phyloP scores from a whole-genome alignment of 164 flowering plant genomes.

The Warburgia ugandensis region DNA sequence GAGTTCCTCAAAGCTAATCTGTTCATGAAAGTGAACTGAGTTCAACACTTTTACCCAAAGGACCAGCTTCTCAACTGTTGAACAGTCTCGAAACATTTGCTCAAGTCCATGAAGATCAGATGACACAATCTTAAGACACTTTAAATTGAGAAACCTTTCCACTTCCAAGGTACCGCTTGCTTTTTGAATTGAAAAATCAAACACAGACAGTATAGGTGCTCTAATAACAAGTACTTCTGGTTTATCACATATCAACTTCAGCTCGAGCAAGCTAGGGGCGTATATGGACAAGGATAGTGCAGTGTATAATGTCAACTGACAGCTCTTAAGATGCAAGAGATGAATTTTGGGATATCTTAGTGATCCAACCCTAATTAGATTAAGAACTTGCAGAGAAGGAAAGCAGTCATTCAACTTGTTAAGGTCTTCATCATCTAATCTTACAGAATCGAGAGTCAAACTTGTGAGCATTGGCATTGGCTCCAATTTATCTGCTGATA shows the following conservation, averaged over 20 bases:
- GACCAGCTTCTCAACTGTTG: no score
- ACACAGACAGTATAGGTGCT: slow-evolving; percentile 31
- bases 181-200: slow-evolving; percentile 27
- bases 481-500: slow-evolving; percentile 40
- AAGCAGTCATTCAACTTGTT: slow-evolving; percentile 33
- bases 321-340: slow-evolving; percentile 34
- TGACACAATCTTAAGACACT: slow-evolving; percentile 26
- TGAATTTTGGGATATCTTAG: slow-evolving; percentile 35
- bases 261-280: slow-evolving; percentile 32
- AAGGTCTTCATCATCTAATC: slow-evolving; percentile 47
- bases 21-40: slow-evolving; percentile 2
- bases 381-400: slow-evolving; percentile 31
- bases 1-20: slow-evolving; percentile 18
- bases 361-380: slow-evolving; percentile 40
- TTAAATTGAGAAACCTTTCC: slow-evolving; percentile 21
- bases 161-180: slow-evolving; percentile 14
- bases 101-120: slow-evolving; percentile 18
- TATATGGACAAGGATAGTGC: slow-evolving; percentile 28
- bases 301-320: slow-evolving; percentile 36
- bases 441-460: slow-evolving; percentile 39
- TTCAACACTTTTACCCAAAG: slow-evolving; percentile 16
- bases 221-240: slow-evolving; percentile 28
- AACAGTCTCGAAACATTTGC: slow-evolving; percentile 7
- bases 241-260: slow-evolving; percentile 29
- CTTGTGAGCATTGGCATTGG: slow-evolving; percentile 32